Conservation (phyloP, 2,329 filamentous ascomycete species). For the Cephalotrichum gorgonifer region DNA sequence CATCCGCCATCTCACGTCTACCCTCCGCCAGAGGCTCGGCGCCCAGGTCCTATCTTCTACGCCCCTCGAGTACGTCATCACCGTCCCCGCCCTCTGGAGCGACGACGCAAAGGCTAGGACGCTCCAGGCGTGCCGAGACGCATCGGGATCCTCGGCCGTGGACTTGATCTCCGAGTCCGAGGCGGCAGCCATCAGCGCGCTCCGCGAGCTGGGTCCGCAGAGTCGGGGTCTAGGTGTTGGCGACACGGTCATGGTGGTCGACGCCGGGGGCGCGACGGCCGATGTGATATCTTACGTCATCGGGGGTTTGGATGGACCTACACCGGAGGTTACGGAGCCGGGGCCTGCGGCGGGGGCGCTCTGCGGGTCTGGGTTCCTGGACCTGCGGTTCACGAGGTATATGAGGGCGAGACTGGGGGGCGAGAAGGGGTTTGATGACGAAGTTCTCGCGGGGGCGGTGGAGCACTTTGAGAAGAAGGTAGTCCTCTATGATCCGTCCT, state of each 20-base stretch:
- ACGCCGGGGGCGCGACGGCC: conserved; percentile 43
- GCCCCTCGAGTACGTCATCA: conserved; percentile 42
- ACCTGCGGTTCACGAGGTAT: conserved; percentile 34
- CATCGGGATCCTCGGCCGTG: conserved; percentile 25
- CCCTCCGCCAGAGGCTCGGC: conserved; percentile 30
- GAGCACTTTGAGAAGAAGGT: conserved; percentile 32
- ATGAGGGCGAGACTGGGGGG: conserved; percentile 31
- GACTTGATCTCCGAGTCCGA: conserved; percentile 41
- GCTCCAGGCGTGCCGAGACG: conserved; percentile 23
- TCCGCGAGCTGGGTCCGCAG: conserved; percentile 28
- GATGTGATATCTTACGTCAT: conserved; percentile 44
- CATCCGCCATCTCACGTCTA: conserved; percentile 34
- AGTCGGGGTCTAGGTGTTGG: conserved; percentile 26
- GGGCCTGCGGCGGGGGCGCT: conserved; percentile 36
- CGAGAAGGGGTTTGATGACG: conserved; percentile 30
- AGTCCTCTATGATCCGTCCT: not conserved
- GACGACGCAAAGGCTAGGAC: conserved; percentile 42
- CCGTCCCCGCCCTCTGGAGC: conserved; percentile 50
- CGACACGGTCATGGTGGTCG: conserved; percentile 40
- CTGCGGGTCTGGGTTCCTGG: conserved; percentile 39
- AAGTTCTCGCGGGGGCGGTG: conserved; percentile 26
- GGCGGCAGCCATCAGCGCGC: conserved; percentile 38
- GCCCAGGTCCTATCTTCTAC: conserved; percentile 28
- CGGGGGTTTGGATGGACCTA: conserved; percentile 27
- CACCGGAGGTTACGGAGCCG: conserved; percentile 36